Conservation (phyloP, 2,329 filamentous ascomycete genomes). For the Purpureocillium lavendulum region DNA sequence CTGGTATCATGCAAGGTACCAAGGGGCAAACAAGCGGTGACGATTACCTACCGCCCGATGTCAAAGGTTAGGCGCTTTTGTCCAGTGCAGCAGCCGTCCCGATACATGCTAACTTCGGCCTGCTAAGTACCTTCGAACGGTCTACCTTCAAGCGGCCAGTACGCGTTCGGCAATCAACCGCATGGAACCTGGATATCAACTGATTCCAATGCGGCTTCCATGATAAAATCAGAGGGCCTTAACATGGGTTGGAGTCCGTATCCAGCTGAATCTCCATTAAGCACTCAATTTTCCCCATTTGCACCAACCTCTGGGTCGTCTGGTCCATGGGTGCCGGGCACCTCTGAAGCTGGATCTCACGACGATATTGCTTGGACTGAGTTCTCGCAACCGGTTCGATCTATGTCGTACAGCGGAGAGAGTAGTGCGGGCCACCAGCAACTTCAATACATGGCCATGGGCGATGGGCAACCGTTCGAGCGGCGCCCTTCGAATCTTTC, state of each 20-base stretch:
- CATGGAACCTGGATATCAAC: slow-evolving; percentile 35
- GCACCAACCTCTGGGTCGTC: slow-evolving; percentile 30
- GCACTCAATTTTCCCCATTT: slow-evolving; percentile 42
- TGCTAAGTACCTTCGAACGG: slow-evolving; percentile 24
- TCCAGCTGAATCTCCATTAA: slow-evolving; percentile 40
- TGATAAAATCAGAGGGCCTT: slow-evolving; percentile 34
- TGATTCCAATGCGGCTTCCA: slow-evolving; percentile 28
- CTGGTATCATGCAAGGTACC: neutral
- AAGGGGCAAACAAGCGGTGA: slow-evolving; percentile 25
- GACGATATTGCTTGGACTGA: slow-evolving; percentile 37
- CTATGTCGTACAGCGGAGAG: slow-evolving; percentile 41
- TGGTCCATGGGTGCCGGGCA: slow-evolving; percentile 30
- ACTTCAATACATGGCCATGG: slow-evolving; percentile 30
- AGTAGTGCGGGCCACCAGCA: slow-evolving; percentile 23
- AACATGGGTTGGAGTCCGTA: slow-evolving; percentile 40
- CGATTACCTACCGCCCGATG: slow-evolving; percentile 28
- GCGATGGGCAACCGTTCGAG: slow-evolving; percentile 31
- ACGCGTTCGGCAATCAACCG: slow-evolving; percentile 29
- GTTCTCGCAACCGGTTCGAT: slow-evolving; percentile 34
- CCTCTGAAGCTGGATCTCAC: slow-evolving; percentile 27
- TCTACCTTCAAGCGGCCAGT: slow-evolving; percentile 20
- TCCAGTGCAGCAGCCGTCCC: neutral
- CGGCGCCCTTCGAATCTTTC: slow-evolving; percentile 32
- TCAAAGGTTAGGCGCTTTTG: slow-evolving; percentile 31
- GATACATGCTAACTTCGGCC: neutral